Conservation (phyloP, 2,329 filamentous ascomycete genomes). For the Botrytis porri region DNA sequence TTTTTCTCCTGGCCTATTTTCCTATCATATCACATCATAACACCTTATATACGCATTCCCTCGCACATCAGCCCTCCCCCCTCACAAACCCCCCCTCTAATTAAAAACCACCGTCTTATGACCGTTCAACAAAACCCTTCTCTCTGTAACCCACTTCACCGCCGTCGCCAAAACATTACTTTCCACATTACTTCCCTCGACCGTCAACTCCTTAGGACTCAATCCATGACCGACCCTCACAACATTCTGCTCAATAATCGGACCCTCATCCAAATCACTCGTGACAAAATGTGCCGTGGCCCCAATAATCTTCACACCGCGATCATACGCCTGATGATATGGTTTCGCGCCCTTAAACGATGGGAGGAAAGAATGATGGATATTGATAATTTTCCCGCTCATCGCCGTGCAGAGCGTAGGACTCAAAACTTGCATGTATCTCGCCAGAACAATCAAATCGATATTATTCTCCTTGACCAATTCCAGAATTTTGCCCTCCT, state of each 20-base stretch:
- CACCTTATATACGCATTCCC: not conserved
- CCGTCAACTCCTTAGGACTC: conserved; percentile 71
- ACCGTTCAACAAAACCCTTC: conserved; percentile 73
- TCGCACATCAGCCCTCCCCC: not conserved
- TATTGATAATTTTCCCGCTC: conserved; percentile 87
- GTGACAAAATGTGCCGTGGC: conserved; percentile 86
- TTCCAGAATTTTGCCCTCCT: conserved; percentile 69
- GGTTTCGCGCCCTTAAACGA: conserved; percentile 86
- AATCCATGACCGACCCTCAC: conserved; percentile 73
- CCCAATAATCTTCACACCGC: conserved; percentile 85
- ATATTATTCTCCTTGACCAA: conserved; percentile 66
- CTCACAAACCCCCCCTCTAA: conserved; percentile 8
- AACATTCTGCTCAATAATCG: conserved; percentile 84
- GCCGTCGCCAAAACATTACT: conserved; percentile 77
- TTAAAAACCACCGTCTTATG: conserved; percentile 76
- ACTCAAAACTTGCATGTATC: conserved; percentile 85
- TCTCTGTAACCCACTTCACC: conserved; percentile 81
- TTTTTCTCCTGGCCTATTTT: not conserved
- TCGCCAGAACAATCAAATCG: conserved; percentile 76
- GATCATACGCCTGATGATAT: conserved; percentile 83
- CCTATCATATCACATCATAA: not conserved
- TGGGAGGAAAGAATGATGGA: conserved; percentile 84
- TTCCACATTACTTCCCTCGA: conserved; percentile 81
- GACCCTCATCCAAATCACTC: conserved; percentile 79
- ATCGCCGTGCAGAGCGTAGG: conserved; percentile 72